Evolutionary conservation across 129 eudicot species (phyloP), one percentile per base, ranked within the genome.

Genomic region (Lactuca saligna): DNA sequence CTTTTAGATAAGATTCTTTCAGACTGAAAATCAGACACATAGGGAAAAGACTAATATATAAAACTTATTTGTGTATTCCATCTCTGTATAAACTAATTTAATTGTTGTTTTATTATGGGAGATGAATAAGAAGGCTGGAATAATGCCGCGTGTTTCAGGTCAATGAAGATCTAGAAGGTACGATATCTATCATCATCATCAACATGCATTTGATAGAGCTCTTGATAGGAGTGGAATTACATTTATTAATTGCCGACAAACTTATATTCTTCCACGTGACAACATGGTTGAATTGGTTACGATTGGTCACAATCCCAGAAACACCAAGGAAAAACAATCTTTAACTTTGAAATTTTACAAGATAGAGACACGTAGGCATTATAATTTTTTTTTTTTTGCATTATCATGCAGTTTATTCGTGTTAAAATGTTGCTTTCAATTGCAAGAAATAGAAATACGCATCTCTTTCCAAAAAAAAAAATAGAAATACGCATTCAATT

Each of bases 301-400:
- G 49, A 42, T 34, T 34, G 38, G 38, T 34, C 38, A 34, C 38
- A 34, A 34, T 42, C 49, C 13, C 13, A 42, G 49, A 42, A 9
- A 42, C 1, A 32, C 44, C 16, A 14, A 60, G 5, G 41, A 38
- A 56, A 68, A 37, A 68, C n/a, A 32, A 7, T 16, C 20, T 31
- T 42, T 1, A 1, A 7, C 13, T 42, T 3, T 42, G 2, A 3
- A 57, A 7, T 12, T 4, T 13, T 46, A 59, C 37, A 46, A 17
- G 68, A 66, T 44, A 74, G 7, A 65, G 53, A 48, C 66, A 65
- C 8, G 4, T n/a, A 35, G n/a, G 11, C 32, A 15, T 73, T 63
- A 29, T 64, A 25, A 4, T 4, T 4, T 4, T 38, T 7, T 38
- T 42, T 42, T 42, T 42, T 7, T 13, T 7, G 0, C 8, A 42